Evolutionary conservation across 1,284 basidiomycete species (phyloP).

Genomic region (Mycocalia duriaeana): DNA sequence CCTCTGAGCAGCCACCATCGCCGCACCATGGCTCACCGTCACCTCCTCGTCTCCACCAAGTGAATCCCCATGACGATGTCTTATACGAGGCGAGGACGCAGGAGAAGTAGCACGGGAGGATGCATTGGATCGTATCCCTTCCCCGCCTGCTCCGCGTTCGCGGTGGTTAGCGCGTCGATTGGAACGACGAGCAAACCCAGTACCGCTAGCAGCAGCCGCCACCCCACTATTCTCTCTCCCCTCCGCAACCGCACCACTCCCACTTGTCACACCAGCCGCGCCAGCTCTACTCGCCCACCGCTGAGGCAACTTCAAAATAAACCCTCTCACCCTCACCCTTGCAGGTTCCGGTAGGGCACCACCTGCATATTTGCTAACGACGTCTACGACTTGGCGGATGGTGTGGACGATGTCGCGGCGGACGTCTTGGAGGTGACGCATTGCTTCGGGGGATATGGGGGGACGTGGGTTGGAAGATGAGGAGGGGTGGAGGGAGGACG

Average conservation of each 20-base stretch:
- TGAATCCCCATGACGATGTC: not conserved
- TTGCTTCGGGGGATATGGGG: conserved; percentile 37
- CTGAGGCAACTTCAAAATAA: conserved; percentile 78
- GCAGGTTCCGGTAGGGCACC: conserved; percentile 84
- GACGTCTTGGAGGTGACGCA: conserved; percentile 67
- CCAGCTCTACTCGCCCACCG: conserved; percentile 58
- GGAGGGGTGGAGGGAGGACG: conserved; percentile 58
- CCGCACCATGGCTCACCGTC: conserved; percentile 45
- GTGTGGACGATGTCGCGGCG: conserved; percentile 83
- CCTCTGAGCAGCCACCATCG: conserved; percentile 72
- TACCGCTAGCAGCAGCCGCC: not conserved
- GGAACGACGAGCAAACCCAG: not conserved
- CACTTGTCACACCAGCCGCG: conserved; percentile 6
- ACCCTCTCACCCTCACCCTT: conserved; percentile 68
- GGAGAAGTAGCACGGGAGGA: conserved; percentile 26
- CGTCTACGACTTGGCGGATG: conserved; percentile 83
- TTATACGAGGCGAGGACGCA: conserved; percentile 19
- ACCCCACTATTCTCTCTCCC: not conserved
- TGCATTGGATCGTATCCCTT: not conserved
- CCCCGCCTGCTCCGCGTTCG: not conserved
- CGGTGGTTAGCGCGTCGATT: not conserved
- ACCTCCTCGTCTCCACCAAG: not conserved
- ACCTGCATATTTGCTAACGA: conserved; percentile 84
- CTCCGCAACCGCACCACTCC: not conserved
- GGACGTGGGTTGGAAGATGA: conserved; percentile 25